Evolutionary conservation across 805 yeast species (phyloP).

Genomic region (Lipomyces yamanashiensis): DNA sequence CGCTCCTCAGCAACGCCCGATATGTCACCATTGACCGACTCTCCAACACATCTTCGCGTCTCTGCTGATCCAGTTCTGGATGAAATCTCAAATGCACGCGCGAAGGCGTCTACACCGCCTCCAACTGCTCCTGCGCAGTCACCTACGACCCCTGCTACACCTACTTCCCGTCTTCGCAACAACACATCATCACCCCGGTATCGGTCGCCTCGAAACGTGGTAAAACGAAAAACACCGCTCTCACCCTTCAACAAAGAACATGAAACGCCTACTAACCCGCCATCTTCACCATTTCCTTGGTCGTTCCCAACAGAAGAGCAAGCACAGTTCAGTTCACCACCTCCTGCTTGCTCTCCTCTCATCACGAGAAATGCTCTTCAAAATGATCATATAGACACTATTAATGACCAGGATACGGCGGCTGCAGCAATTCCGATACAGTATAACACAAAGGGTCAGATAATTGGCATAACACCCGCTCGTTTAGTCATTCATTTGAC

Average conservation of each 20-base stretch:
- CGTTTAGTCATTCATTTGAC: constrained; percentile 53
- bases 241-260: background rate
- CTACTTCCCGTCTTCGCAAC: background rate
- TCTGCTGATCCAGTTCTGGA: background rate
- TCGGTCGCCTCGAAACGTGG: constrained; percentile 1
- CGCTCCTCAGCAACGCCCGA: background rate
- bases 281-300: constrained; percentile 29
- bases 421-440: constrained; percentile 26
- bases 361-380: background rate
- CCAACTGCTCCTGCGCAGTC: background rate
- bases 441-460: constrained; percentile 23
- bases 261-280: background rate
- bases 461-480: constrained; percentile 39
- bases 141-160: constrained; percentile 2
- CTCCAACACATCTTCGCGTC: background rate
- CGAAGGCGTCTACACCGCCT: background rate
- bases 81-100: background rate
- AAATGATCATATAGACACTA: background rate
- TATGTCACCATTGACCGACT: background rate
- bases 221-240: background rate
- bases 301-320: constrained; percentile 17
- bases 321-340: background rate
- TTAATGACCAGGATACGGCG: constrained; percentile 18
- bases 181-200: background rate
- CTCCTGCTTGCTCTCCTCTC: background rate